Percentiles rank a stretch among this genome's conserved stretches.
Evolutionary conservation across 768 basidiomycete genomes (phyloP).

Genomic region (Tulasnella sp.): DNA sequence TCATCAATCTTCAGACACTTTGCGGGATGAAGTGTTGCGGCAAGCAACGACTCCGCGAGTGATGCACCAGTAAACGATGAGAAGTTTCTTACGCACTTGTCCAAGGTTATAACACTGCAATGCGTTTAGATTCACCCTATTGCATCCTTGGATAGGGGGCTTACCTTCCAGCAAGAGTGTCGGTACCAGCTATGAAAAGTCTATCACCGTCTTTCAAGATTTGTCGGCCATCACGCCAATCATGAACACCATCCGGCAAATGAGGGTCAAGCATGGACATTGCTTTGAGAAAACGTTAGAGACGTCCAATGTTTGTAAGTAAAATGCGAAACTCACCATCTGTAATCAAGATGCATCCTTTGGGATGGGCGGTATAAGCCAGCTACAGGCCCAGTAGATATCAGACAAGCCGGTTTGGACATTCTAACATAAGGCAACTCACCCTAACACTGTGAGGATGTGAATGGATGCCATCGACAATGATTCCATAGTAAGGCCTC

Average conservation of each 20-base stretch:
- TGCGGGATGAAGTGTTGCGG: slow-evolving; percentile 77
- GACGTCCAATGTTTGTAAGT: neutral
- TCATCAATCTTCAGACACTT: slow-evolving; percentile 69
- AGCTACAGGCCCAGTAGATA: too few species aligned
- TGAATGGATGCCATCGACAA: slow-evolving; percentile 83
- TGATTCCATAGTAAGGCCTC: slow-evolving; percentile 76
- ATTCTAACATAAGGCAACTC: slow-evolving; percentile 22
- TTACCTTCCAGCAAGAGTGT: slow-evolving; percentile 80
- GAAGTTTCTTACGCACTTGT: slow-evolving; percentile 78
- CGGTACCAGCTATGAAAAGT: slow-evolving; percentile 71
- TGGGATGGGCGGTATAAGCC: slow-evolving; percentile 70
- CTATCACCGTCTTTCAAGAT: slow-evolving; percentile 71
- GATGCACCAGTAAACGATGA: slow-evolving; percentile 72
- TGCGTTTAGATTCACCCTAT: slow-evolving; percentile 13
- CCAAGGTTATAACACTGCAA: slow-evolving; percentile 61
- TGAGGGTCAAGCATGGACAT: slow-evolving; percentile 80
- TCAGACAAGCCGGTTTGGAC: neutral
- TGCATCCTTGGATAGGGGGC: slow-evolving; percentile 18
- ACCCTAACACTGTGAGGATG: slow-evolving; percentile 85
- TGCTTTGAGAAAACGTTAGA: slow-evolving; percentile 33
- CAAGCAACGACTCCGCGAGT: slow-evolving; percentile 70
- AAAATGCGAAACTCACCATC: slow-evolving; percentile 46
- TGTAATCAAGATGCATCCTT: slow-evolving; percentile 79
- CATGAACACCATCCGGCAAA: slow-evolving; percentile 68
- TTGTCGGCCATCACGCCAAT: slow-evolving; percentile 74